phyloP scores from a whole-genome alignment of 2,329 filamentous ascomycete species.

The Boeremia lycopersici region DNA sequence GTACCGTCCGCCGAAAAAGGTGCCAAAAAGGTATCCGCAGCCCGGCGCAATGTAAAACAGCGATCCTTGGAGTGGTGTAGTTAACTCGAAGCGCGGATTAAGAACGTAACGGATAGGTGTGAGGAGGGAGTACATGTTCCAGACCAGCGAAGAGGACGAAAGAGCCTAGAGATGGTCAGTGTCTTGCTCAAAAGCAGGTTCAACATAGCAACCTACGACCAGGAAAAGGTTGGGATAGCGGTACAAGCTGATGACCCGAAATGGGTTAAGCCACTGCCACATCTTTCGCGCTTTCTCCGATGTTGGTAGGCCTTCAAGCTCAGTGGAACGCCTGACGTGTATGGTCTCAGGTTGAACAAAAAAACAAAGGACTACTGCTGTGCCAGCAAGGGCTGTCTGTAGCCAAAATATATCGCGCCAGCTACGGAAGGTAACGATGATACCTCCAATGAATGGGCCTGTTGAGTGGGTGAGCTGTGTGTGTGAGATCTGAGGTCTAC shows the following conservation, averaged over 20 bases:
- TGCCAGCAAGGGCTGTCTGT: conserved; percentile 70
- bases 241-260: conserved; percentile 67
- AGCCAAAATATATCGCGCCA: conserved; percentile 83
- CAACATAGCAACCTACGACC: conserved; percentile 31
- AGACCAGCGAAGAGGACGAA: conserved; percentile 68
- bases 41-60: conserved; percentile 78
- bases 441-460: conserved; percentile 73
- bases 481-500: background rate
- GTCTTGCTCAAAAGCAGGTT: background rate
- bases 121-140: conserved; percentile 76
- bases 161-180: conserved; percentile 49
- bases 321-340: conserved; percentile 65
- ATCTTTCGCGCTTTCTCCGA: conserved; percentile 60
- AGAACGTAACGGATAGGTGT: conserved; percentile 75
- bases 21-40: conserved; percentile 70
- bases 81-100: conserved; percentile 74
- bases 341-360: conserved; percentile 77
- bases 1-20: conserved; percentile 73
- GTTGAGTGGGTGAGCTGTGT: conserved; percentile 37
- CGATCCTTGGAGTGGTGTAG: conserved; percentile 68
- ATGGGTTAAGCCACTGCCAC: conserved; percentile 69
- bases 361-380: conserved; percentile 64
- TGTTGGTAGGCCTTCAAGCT: conserved; percentile 62
- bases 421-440: conserved; percentile 74
- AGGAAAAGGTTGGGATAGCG: conserved; percentile 70